Percentiles rank a stretch among this genome's conserved stretches.
These are phyloP conservation scores for Ganoderma meredithae DNA, from an alignment of 1,284 basidiomycete species.

Conservation along the genomic window DNA sequence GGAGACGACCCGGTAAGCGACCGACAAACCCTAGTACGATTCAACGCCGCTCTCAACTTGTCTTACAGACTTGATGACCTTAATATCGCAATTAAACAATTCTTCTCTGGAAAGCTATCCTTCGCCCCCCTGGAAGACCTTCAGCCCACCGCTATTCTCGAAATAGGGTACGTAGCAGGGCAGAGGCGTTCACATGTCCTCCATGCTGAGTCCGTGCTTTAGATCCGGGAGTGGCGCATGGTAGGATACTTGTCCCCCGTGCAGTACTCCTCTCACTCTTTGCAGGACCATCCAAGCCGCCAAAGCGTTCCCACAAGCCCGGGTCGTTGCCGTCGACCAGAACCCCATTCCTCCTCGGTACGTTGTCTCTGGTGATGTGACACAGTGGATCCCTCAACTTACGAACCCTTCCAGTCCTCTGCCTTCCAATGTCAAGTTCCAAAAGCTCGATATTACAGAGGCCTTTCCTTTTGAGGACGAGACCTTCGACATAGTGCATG, in stretches of 20 bases:
- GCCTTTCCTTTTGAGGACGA: conserved; percentile 5
- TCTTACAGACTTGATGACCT: conserved; percentile 1
- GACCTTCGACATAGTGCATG: conserved; percentile 5
- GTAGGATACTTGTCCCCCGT: background rate
- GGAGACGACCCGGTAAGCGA: conserved; percentile 5
- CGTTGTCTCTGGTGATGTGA: background rate
- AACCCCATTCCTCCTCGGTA: conserved; percentile 3
- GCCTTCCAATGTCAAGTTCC: background rate
- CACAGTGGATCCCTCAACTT: background rate
- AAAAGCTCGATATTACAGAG: background rate
- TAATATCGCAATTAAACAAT: background rate
- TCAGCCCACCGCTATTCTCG: background rate
- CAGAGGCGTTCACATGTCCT: background rate
- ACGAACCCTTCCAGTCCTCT: background rate
- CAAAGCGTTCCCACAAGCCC: background rate
- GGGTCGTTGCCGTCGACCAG: conserved; percentile 4
- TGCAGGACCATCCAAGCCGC: conserved; percentile 4
- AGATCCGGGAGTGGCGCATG: conserved; percentile 4
- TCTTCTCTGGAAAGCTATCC: background rate
- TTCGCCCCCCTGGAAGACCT: conserved; percentile 5
- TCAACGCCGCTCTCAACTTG: too few relatives aligned
- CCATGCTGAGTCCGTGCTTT: background rate
- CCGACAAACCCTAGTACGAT: background rate
- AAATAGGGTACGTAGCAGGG: background rate
- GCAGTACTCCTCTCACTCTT: background rate